Base-by-base conservation (phyloP, 2,329 filamentous ascomycete species). In the Neopestalotiopsis sp. region DNA sequence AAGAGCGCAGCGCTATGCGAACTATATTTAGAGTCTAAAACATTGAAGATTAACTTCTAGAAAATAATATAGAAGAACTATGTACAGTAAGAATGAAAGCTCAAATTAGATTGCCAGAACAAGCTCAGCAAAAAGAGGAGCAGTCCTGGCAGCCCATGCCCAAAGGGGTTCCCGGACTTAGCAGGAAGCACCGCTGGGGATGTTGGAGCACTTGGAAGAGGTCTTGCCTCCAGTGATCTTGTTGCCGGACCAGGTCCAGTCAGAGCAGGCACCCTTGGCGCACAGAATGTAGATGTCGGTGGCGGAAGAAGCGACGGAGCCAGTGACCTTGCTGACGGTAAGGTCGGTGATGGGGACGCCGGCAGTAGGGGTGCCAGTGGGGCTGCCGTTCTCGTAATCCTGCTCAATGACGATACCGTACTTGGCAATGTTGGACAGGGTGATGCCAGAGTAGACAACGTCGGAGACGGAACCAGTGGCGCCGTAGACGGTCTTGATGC, bases 161-260 rank as follows among this genome's bases (percentile, higher is more conserved):
- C 20, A 20, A 58, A 28, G 24, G 24, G 56, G 12, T 4, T 30
- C 56, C 28, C 45, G 45, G 13, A 67, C 58, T 62, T 70, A 76
- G 67, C 75, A 76, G 49, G 74, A 72, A 65, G 73, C 72, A 14
- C 70, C 68, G 14, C 67, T 67, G 2, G 76, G 76, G 5, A 76
- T 60, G 58, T 76, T 94, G 67, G 93, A 89, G 89, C 85, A 87
- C 52, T 81, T 92, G 67, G 90, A 91, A 68, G 85, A 73, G 40
- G 69, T 70, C 75, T 78, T 76, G 45, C 84, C 84, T 4, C 81
- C 81, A 0, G 76, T 78, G 3, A 84, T 73, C 5, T 69, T 75
- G 20, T 82, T 80, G 4, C 71, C 75, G 1, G 69, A 72, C 80
- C 79, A 83, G 5, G 70, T 75, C 79, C 80, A 83, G 60, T 73